Percentiles rank a stretch among this genome's conserved stretches.
Evolutionary conservation across 2,329 filamentous ascomycete genomes (phyloP).

Genomic region (Cladophialophora chaetospira): DNA sequence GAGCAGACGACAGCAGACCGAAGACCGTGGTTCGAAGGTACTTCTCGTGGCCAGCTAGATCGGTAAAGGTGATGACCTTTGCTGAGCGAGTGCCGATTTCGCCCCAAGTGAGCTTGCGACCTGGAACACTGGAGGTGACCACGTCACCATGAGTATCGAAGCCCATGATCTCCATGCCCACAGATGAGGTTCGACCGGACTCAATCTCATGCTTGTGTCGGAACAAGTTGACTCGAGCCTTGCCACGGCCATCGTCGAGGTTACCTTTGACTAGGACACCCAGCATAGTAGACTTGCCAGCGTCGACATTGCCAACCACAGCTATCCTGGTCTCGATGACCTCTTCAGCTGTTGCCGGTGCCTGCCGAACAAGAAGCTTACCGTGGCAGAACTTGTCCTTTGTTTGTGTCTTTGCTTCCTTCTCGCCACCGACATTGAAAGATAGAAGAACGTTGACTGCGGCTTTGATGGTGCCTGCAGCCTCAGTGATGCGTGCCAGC

Average conservation of each 20-base stretch:
- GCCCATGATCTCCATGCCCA: slow-evolving; percentile 98
- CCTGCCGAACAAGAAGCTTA: slow-evolving; percentile 81
- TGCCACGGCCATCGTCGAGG: slow-evolving; percentile 90
- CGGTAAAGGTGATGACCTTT: slow-evolving; percentile 96
- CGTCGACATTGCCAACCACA: slow-evolving; percentile 96
- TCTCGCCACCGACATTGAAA: slow-evolving; percentile 79
- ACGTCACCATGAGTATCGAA: slow-evolving; percentile 87
- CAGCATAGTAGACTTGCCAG: slow-evolving; percentile 93
- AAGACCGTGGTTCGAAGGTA: slow-evolving; percentile 97
- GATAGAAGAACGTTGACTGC: slow-evolving; percentile 83
- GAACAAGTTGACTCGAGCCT: slow-evolving; percentile 92
- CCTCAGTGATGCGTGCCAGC: slow-evolving; percentile 64
- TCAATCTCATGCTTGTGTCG: slow-evolving; percentile 98
- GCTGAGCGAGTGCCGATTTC: slow-evolving; percentile 92
- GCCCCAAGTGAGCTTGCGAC: slow-evolving; percentile 90
- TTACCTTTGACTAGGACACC: slow-evolving; percentile 94
- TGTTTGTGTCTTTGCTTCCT: slow-evolving; percentile 67
- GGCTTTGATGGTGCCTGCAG: slow-evolving; percentile 66
- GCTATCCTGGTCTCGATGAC: slow-evolving; percentile 96
- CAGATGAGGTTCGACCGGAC: slow-evolving; percentile 89
- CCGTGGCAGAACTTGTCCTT: slow-evolving; percentile 77
- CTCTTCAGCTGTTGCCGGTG: slow-evolving; percentile 74
- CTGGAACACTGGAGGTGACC: slow-evolving; percentile 77
- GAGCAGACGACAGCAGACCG: slow-evolving; percentile 87
- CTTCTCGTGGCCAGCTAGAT: slow-evolving; percentile 91